Evolutionary conservation across 352 stramenopile species (phyloP).

Genomic region (Globisporangium nodosum): DNA sequence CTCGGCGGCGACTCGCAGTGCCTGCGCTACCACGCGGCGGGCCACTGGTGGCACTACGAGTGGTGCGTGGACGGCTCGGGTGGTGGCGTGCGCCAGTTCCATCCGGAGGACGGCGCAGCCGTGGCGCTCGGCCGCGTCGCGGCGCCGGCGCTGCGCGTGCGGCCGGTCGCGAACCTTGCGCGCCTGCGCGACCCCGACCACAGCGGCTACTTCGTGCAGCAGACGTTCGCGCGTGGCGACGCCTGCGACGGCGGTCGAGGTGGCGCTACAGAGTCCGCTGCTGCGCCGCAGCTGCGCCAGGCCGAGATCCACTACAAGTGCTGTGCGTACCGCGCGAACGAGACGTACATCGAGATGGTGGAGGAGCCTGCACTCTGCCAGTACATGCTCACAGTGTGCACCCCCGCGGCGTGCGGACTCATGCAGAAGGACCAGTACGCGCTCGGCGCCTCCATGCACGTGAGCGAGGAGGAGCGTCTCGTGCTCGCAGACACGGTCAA

Average conservation of each 20-base stretch:
- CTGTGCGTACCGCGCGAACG: conserved; percentile 70
- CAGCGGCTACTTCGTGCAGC: conserved; percentile 49
- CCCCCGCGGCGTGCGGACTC: conserved; percentile 62
- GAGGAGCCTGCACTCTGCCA: conserved; percentile 43
- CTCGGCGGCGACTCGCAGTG: conserved; percentile 36
- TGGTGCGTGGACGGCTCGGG: conserved; percentile 69
- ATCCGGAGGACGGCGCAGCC: conserved; percentile 14
- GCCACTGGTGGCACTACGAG: conserved; percentile 82
- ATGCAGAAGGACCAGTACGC: conserved; percentile 71
- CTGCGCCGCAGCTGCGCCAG: conserved; percentile 9
- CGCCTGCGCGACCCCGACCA: conserved; percentile 38
- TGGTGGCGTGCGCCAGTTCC: conserved; percentile 62
- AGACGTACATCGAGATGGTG: conserved; percentile 75
- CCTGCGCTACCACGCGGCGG: conserved; percentile 49
- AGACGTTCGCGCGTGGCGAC: conserved; percentile 44
- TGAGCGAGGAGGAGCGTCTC: conserved; percentile 51
- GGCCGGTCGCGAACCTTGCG: conserved; percentile 28
- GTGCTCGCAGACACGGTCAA: conserved; percentile 59
- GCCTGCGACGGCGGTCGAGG: conserved; percentile 19
- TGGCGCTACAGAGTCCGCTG: too few species aligned
- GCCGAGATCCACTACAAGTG: conserved; percentile 63
- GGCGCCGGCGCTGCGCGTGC: conserved; percentile 35
- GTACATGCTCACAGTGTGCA: conserved; percentile 69
- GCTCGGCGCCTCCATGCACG: conserved; percentile 33
- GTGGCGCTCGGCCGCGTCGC: conserved; percentile 35